Evolutionary conservation across 768 basidiomycete species (phyloP).

Genomic region (Tricholomella constricta): DNA sequence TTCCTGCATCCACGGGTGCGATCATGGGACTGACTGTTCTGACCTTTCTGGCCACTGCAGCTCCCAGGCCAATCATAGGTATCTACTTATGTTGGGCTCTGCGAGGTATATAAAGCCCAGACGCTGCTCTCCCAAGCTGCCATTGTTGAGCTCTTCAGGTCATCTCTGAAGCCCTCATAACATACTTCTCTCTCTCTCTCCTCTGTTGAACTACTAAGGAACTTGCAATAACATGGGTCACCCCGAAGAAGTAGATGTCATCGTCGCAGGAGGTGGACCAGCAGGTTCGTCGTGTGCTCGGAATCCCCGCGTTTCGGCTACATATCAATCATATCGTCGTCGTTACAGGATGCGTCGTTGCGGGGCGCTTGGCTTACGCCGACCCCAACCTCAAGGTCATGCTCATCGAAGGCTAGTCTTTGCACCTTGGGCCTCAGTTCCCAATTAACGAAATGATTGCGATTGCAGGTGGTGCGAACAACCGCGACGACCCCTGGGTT

Average conservation of each 20-base stretch:
- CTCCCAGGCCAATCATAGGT: too few species aligned
- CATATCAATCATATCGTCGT: background rate
- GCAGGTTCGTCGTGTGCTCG: constrained; percentile 40
- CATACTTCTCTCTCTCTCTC: too few species aligned
- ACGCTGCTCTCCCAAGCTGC: too few species aligned
- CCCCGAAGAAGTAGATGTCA: constrained; percentile 73
- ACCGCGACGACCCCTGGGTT: constrained; percentile 75
- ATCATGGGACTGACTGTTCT: background rate
- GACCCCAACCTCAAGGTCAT: constrained; percentile 75
- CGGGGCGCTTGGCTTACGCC: constrained; percentile 69
- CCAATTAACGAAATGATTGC: background rate
- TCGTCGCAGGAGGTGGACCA: constrained; percentile 69
- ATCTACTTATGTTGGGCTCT: too few species aligned
- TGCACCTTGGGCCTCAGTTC: background rate
- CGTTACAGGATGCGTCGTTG: constrained; percentile 63
- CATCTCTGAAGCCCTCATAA: too few species aligned
- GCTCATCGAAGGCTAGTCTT: constrained; percentile 63
- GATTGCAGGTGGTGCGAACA: constrained; percentile 60
- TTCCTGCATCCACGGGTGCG: background rate
- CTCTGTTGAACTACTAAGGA: too few species aligned
- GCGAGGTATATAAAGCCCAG: background rate
- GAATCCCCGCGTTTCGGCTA: too few species aligned
- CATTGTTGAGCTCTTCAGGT: too few species aligned
- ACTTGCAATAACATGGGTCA: constrained; percentile 51
- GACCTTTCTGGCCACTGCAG: background rate